A percentile compares a stretch with the other conserved stretches of the same genome.
These are phyloP conservation scores for Pulveroboletus sp. DNA, from an alignment of 768 basidiomycete species.

Conservation along the genomic window DNA sequence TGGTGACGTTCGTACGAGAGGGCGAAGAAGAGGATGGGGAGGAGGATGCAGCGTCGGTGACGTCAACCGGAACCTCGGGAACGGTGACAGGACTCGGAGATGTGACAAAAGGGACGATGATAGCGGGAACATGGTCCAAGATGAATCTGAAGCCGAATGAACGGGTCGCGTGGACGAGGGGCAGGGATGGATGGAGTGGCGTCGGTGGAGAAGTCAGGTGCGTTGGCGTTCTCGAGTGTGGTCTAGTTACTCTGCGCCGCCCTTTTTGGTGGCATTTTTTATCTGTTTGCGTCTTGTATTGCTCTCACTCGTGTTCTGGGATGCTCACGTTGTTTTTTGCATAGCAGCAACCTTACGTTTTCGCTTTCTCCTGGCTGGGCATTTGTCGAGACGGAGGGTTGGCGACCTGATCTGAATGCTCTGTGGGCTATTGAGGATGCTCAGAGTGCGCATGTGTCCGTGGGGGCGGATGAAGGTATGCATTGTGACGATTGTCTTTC, in stretches of 20 bases:
- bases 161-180: constrained; percentile 9
- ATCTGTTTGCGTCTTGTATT: no score
- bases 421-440: constrained; percentile 41
- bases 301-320: background rate
- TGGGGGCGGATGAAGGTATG: constrained; percentile 28
- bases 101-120: background rate
- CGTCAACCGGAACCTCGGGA: background rate
- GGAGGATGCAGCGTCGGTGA: constrained; percentile 3
- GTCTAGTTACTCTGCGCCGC: no score
- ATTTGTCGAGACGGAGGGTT: constrained; percentile 73
- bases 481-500: background rate
- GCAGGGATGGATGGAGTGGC: constrained; percentile 13
- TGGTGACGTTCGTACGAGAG: constrained; percentile 1
- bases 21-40: constrained; percentile 10
- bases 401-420: constrained; percentile 61
- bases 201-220: constrained; percentile 10
- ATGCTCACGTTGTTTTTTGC: constrained; percentile 17
- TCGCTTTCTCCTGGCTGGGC: constrained; percentile 69
- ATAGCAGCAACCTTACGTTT: constrained; percentile 77
- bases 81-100: background rate
- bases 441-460: constrained; percentile 2
- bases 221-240: background rate
- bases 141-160: constrained; percentile 7
- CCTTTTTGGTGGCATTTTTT: background rate
- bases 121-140: constrained; percentile 13